Percentiles rank a stretch among this genome's conserved stretches.
Evolutionary conservation across 352 stramenopile species (phyloP).

Genomic region (Globisporangium nagaii): DNA sequence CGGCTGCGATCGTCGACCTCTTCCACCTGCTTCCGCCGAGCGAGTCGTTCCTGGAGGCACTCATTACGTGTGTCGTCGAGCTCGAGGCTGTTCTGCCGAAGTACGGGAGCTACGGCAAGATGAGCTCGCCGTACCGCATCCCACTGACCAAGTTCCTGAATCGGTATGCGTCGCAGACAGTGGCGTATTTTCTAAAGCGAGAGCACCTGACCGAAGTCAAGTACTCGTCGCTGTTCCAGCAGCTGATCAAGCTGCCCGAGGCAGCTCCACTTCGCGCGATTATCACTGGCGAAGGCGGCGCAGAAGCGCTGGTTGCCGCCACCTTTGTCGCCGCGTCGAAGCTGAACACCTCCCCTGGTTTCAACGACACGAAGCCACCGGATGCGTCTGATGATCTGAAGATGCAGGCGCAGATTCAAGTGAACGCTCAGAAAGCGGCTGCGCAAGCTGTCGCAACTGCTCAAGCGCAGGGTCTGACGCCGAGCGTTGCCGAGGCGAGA

Average conservation of each 20-base stretch:
- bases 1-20: conserved; percentile 93
- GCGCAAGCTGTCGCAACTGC: conserved; percentile 71
- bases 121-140: conserved; percentile 89
- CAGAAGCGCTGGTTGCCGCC: conserved; percentile 87
- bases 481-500: conserved; percentile 60
- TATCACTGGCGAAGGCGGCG: conserved; percentile 83
- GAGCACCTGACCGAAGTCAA: conserved; percentile 78
- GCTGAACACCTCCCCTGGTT: conserved; percentile 27
- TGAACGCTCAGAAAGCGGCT: conserved; percentile 81
- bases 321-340: conserved; percentile 88
- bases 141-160: conserved; percentile 93
- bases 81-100: conserved; percentile 89
- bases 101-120: conserved; percentile 88
- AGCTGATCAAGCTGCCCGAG: conserved; percentile 90
- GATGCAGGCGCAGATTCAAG: conserved; percentile 80
- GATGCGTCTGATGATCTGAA: conserved; percentile 64
- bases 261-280: conserved; percentile 83
- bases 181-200: conserved; percentile 87
- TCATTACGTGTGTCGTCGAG: conserved; percentile 94
- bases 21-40: conserved; percentile 95
- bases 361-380: conserved; percentile 28
- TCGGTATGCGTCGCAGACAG: conserved; percentile 78
- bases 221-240: conserved; percentile 93
- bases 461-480: conserved; percentile 72
- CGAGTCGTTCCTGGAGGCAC: conserved; percentile 92